phyloP scores from a whole-genome alignment of 2,329 filamentous ascomycete genomes.

The Cadophora gregata region DNA sequence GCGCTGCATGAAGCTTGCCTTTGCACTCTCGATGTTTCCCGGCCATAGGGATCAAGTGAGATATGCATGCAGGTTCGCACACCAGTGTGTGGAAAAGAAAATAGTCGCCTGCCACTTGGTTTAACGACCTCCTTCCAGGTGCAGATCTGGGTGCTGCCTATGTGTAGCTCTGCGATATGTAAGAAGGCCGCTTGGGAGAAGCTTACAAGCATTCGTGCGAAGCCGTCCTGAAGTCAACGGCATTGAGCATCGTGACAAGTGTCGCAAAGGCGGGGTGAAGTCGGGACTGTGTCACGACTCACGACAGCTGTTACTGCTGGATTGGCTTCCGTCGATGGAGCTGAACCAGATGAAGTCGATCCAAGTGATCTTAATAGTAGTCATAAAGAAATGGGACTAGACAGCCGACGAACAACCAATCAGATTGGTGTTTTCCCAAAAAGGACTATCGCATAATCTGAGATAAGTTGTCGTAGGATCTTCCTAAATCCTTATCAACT shows the following conservation, averaged over 20 bases:
- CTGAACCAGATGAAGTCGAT: conserved; percentile 9
- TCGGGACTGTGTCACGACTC: neutral
- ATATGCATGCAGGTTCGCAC: conserved; percentile 27
- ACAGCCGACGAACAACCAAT: conserved; percentile 8
- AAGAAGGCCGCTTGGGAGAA: conserved; percentile 17
- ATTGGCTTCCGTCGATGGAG: neutral
- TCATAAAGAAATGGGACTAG: neutral
- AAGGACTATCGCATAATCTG: neutral
- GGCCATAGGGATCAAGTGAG: conserved; percentile 15
- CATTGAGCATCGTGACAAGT: neutral
- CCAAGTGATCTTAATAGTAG: neutral
- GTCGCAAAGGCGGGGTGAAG: neutral
- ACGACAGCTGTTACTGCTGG: neutral
- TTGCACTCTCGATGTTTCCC: neutral
- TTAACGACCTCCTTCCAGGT: conserved; percentile 14
- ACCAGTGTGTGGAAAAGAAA: conserved; percentile 14
- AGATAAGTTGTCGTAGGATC: neutral
- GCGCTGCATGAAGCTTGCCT: conserved; percentile 9
- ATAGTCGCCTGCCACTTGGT: conserved; percentile 13
- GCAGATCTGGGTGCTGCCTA: conserved; percentile 17
- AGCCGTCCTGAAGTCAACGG: conserved; percentile 17
- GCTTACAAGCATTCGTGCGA: conserved; percentile 12
- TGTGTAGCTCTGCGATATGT: conserved; percentile 14
- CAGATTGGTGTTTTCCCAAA: neutral
- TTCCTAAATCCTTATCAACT: neutral